Percentiles rank a stretch among this genome's conserved stretches.
Conservation (phyloP, 805 yeast genomes). For the Suhomyces xylopsoci region DNA sequence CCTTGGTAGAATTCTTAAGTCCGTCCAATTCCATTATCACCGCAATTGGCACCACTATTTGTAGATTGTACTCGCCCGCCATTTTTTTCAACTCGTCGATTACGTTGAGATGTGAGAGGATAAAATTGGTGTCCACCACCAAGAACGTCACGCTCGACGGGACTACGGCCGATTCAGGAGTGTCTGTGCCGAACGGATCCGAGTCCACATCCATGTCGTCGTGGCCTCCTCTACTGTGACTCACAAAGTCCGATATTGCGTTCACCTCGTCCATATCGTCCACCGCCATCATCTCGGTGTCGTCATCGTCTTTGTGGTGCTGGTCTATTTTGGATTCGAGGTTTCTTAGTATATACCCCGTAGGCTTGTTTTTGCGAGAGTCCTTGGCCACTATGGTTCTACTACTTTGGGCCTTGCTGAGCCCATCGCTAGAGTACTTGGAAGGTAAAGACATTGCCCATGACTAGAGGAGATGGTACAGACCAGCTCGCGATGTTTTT, state of each 20-base stretch:
- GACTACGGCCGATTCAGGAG: constrained; percentile 2
- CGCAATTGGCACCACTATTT: constrained; percentile 64
- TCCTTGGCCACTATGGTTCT: constrained; percentile 25
- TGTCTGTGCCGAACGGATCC: background rate
- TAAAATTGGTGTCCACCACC: constrained; percentile 81
- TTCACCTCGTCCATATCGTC: constrained; percentile 45
- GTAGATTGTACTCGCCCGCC: constrained; percentile 41
- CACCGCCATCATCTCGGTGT: constrained; percentile 48
- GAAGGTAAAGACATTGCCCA: constrained; percentile 28
- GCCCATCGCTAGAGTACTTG: constrained; percentile 35
- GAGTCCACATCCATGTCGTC: background rate
- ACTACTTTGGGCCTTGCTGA: constrained; percentile 21
- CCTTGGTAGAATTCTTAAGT: constrained; percentile 47
- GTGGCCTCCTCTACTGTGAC: background rate
- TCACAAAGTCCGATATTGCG: constrained; percentile 41
- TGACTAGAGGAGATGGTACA: background rate
- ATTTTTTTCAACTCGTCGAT: constrained; percentile 50
- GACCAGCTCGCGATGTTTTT: no score
- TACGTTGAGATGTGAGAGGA: constrained; percentile 62
- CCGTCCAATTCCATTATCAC: constrained; percentile 83
- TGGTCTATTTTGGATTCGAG: constrained; percentile 24
- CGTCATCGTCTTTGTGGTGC: constrained; percentile 7
- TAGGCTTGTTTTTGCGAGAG: constrained; percentile 13
- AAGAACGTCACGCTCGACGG: constrained; percentile 33
- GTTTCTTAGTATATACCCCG: constrained; percentile 19